Conservation (phyloP, 2,329 filamentous ascomycete genomes). For the Arthroderma sp. region DNA sequence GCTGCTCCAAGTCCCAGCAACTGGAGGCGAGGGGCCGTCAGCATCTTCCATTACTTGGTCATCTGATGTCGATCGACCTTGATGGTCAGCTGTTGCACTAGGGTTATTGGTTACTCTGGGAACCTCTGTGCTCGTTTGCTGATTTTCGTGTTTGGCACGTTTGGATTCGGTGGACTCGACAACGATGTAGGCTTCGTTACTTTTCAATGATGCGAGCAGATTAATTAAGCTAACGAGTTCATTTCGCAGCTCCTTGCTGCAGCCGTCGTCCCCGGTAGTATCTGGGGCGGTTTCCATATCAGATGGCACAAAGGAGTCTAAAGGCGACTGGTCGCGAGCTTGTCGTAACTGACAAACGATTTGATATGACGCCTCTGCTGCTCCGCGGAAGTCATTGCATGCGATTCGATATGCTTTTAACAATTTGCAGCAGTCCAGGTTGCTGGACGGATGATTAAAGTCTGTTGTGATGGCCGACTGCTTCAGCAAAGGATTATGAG, state of each 20-base stretch:
- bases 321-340: slow-evolving; percentile 21
- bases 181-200: slow-evolving; percentile 64
- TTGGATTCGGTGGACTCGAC: slow-evolving; percentile 34
- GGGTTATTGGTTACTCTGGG: not conserved
- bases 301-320: slow-evolving; percentile 21
- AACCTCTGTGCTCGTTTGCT: not conserved
- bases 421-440: slow-evolving; percentile 68
- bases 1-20: no score
- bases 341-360: slow-evolving; percentile 40
- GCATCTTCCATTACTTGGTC: not conserved
- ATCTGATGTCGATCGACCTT: not conserved
- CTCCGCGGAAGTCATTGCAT: slow-evolving; percentile 73
- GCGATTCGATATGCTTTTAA: slow-evolving; percentile 83
- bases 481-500: slow-evolving; percentile 27
- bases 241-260: slow-evolving; percentile 44
- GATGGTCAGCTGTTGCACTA: not conserved
- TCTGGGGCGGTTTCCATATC: slow-evolving; percentile 21
- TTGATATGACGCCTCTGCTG: slow-evolving; percentile 44
- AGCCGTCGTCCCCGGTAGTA: slow-evolving; percentile 19
- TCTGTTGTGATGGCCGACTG: not conserved
- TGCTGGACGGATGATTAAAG: slow-evolving; percentile 18
- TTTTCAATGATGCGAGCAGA: slow-evolving; percentile 69
- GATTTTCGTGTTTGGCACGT: slow-evolving; percentile 16
- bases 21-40: not conserved
- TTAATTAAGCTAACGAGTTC: slow-evolving; percentile 90